phyloP scores from a whole-genome alignment of 1,284 basidiomycete genomes.

The Salmacisia buchloeana region DNA sequence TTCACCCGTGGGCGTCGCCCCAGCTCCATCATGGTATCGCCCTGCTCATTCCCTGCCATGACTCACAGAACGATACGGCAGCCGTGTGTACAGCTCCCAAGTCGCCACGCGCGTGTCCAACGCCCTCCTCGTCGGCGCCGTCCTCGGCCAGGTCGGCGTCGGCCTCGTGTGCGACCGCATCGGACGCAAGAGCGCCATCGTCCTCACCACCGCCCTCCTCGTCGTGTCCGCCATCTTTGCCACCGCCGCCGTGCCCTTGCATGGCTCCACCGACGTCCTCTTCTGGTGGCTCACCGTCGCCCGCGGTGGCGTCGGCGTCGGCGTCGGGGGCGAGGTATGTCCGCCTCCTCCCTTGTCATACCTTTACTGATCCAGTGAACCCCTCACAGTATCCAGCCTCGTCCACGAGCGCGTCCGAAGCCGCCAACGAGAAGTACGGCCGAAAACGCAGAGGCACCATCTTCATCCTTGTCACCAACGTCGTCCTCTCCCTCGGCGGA shows the following conservation, averaged over 20 bases:
- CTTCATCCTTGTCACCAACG: slow-evolving; percentile 70
- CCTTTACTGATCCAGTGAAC: neutral
- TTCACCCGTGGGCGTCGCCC: slow-evolving; percentile 12
- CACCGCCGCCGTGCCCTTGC: slow-evolving; percentile 65
- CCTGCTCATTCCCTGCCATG: neutral
- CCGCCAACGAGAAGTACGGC: slow-evolving; percentile 65
- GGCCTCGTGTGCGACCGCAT: slow-evolving; percentile 67
- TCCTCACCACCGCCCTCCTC: slow-evolving; percentile 66
- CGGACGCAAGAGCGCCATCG: slow-evolving; percentile 53
- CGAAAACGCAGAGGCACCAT: slow-evolving; percentile 63
- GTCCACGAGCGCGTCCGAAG: slow-evolving; percentile 64
- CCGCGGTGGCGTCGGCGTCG: slow-evolving; percentile 66
- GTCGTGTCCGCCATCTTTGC: slow-evolving; percentile 66
- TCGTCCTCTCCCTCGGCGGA: slow-evolving; percentile 49
- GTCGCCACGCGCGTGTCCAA: slow-evolving; percentile 70
- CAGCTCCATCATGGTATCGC: neutral
- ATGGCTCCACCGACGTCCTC: slow-evolving; percentile 58
- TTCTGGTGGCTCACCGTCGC: slow-evolving; percentile 74
- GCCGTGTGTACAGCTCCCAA: slow-evolving; percentile 58
- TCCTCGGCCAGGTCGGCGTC: slow-evolving; percentile 63
- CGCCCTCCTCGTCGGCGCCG: slow-evolving; percentile 65
- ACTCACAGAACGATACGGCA: slow-evolving; percentile 29
- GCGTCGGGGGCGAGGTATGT: slow-evolving; percentile 61
- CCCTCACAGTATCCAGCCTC: slow-evolving; percentile 63
- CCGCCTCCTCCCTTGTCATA: neutral